Percentiles rank a stretch among this genome's conserved stretches.
These are phyloP conservation scores for Colletotrichum liriopes DNA, from an alignment of 2,329 filamentous ascomycete genomes.

Conservation along the genomic window DNA sequence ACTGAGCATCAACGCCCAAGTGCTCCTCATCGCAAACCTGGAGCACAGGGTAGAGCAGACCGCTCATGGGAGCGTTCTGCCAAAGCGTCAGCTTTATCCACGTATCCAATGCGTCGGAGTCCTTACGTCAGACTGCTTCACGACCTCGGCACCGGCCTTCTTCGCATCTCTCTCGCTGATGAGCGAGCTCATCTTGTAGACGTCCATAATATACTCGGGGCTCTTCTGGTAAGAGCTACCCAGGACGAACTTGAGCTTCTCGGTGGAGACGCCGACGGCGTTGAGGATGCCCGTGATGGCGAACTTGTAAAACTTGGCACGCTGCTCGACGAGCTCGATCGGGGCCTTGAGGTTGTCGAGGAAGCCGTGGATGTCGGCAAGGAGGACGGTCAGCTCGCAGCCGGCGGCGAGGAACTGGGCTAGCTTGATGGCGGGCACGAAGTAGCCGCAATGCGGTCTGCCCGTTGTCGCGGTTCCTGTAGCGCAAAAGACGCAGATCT, in stretches of 20 bases:
- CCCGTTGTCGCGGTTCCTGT: constrained; percentile 85
- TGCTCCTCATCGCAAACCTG: constrained; percentile 94
- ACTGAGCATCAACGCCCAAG: constrained; percentile 89
- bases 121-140: constrained; percentile 82
- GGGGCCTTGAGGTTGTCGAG: constrained; percentile 90
- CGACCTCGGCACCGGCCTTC: constrained; percentile 92
- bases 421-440: constrained; percentile 90
- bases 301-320: constrained; percentile 87
- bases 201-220: constrained; percentile 85
- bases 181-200: constrained; percentile 81
- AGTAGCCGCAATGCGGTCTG: constrained; percentile 91
- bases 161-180: constrained; percentile 86
- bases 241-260: constrained; percentile 86
- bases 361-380: constrained; percentile 83
- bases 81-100: constrained; percentile 13
- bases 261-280: constrained; percentile 83
- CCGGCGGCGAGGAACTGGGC: constrained; percentile 89
- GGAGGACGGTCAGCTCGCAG: constrained; percentile 85
- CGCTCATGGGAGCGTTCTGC: constrained; percentile 73
- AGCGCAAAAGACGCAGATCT: constrained; percentile 26
- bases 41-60: constrained; percentile 87
- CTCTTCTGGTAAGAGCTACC: constrained; percentile 87
- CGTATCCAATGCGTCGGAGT: not conserved
- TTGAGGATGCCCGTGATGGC: constrained; percentile 82
- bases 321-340: constrained; percentile 86